A percentile compares a stretch with the other conserved stretches of the same genome.
phyloP scores from a whole-genome alignment of 1,139 yeast genomes.

The Blastobotrys raffinosifermentans region DNA sequence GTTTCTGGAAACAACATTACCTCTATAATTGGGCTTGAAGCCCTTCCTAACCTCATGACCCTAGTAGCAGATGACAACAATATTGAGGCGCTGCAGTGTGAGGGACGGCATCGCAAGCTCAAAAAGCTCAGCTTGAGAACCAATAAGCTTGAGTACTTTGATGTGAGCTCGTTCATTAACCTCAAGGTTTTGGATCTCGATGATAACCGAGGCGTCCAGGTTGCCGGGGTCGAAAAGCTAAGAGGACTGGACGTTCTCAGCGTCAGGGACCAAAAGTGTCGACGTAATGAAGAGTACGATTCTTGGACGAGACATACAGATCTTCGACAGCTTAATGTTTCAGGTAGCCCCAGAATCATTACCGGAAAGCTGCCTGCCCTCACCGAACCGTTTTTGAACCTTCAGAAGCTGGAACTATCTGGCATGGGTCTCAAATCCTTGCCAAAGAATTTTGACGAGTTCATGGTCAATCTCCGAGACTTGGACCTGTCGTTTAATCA shows the following conservation, averaged over 20 bases:
- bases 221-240: constrained; percentile 13
- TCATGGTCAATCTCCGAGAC: constrained; percentile 29
- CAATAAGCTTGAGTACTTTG: constrained; percentile 12
- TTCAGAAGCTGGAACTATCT: constrained; percentile 31
- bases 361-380: constrained; percentile 18
- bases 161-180: constrained; percentile 13
- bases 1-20: constrained; percentile 25
- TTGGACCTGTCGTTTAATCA: constrained; percentile 32
- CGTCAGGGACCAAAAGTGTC: constrained; percentile 6
- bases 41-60: constrained; percentile 20
- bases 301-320: constrained; percentile 20
- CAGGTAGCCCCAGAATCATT: constrained; percentile 20
- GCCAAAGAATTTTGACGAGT: constrained; percentile 25
- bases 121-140: constrained; percentile 15
- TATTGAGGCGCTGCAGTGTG: constrained; percentile 12
- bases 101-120: constrained; percentile 9
- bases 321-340: constrained; percentile 23
- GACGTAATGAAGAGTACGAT: constrained; percentile 5
- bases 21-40: constrained; percentile 21
- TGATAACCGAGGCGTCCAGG: constrained; percentile 12
- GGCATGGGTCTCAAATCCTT: constrained; percentile 23
- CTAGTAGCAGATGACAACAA: constrained; percentile 24
- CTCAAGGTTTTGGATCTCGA: constrained; percentile 17
- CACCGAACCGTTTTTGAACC: constrained; percentile 28
- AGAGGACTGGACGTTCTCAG: constrained; percentile 12